Conservation (phyloP, 257 asterid genomes). For the Eustoma russellianum region DNA sequence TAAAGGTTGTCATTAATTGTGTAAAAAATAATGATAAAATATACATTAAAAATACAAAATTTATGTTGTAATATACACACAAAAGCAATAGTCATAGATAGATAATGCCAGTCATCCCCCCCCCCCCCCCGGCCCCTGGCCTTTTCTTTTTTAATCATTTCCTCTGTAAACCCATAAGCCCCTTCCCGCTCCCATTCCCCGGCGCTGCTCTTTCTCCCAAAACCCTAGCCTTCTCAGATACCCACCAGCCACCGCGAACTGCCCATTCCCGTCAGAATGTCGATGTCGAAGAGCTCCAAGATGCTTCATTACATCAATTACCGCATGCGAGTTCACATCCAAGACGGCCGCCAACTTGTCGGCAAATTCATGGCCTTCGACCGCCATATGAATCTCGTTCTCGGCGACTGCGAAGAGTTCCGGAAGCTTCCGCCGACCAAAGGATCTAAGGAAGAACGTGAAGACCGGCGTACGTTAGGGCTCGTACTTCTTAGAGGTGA, state of each 20-base stretch:
- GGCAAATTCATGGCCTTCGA: constrained; percentile 97
- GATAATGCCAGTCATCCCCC: no score
- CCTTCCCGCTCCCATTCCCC: no score
- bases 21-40: no score
- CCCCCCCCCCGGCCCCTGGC: no score
- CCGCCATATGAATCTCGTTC: constrained; percentile 89
- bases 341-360: constrained; percentile 81
- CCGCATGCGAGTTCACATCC: constrained; percentile 93
- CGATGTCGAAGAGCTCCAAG: constrained; percentile 95
- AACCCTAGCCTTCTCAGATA: neutral
- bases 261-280: constrained; percentile 38
- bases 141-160: no score
- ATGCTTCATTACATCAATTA: constrained; percentile 90
- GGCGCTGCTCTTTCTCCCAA: neutral
- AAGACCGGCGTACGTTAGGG: constrained; percentile 89
- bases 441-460: constrained; percentile 79
- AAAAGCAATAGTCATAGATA: no score
- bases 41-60: no score
- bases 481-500: constrained; percentile 89
- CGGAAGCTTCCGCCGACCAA: constrained; percentile 76
- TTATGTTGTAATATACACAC: no score
- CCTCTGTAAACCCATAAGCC: neutral
- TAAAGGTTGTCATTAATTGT: no score
- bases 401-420: constrained; percentile 93
- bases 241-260: neutral